Evolutionary conservation across 2,329 filamentous ascomycete species (phyloP), one percentile per base, ranked within the genome.

Genomic region (Biscogniauxia marginata): DNA sequence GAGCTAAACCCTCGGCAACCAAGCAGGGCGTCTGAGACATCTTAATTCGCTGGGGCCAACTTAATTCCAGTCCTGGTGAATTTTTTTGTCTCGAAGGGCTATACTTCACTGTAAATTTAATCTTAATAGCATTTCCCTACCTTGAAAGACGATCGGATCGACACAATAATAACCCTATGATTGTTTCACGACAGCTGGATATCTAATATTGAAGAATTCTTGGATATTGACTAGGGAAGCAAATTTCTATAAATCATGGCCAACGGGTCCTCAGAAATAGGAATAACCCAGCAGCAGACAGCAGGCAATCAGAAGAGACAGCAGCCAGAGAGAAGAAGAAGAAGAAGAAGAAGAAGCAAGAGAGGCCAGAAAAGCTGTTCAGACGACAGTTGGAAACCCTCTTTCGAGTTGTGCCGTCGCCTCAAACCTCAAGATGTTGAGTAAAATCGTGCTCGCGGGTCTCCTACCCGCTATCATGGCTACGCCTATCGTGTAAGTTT

Each of bases 401-500:
- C n/a, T n/a, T 51, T 50, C 39, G 23, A 48, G 53, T 46, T 25
- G 49, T 23, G 54, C 44, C 24, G 48, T 46, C 45, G 16, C 30
- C 46, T 46, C 23, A 20, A 18, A 55, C n/a, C 22, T 57, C 50
- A 70, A 56, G 51, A 70, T 70, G 67, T 62, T 67, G 57, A 63
- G 58, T 51, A 58, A 65, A n/a, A 24, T 66, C 49, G 53, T 70
- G 49, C 57, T 68, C 19, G 67, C 58, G 50, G 66, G 67, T 23
- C 63, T 70, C 16, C 51, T 68, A 53, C 67, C 67, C 45, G 62
- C 58, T 53, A 56, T 66, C 46, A 55, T 69, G 60, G 67, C 67
- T 19, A 67, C 62, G 50, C 67, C 67, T 46, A 66, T 70, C 53
- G 43, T 52, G 66, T 69, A 63, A 64, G 65, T 34, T 46, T 30